Base-by-base conservation (phyloP, 306 rosid genomes). In the Delonix regia region DNA sequence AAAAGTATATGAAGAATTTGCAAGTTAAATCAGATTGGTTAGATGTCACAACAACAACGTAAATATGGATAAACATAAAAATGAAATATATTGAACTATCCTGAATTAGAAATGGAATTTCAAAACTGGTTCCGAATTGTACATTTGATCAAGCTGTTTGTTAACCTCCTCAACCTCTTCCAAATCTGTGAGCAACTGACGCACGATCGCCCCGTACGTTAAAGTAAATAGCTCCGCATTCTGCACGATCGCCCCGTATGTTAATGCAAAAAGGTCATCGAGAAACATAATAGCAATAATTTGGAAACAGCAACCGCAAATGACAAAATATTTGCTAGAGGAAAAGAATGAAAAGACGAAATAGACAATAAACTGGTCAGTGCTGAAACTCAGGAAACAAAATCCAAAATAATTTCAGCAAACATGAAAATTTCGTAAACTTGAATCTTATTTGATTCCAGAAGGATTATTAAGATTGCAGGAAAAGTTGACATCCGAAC, bases 181-280 rank as follows among this genome's bases (percentile, higher is more conserved):
- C 72, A 95, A 92, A 87, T 95, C 99, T 6, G 99, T 93, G 57
- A 95, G 99, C 90, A 95, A 87, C 76, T 95, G 99, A 53, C 98
- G 98, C 79, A 95, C 98, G 51, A 92, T 90, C n/a, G 99, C 98
- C n/a, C 99, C 99, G 25, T 95, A 95, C n/a, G 99, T 95, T 82
- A 95, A 79, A 16, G 98, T 95, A 86, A 95, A 95, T 1, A 95
- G 90, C 89, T 95, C 99, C 15, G 97, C 98, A 75, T 95, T 92
- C 99, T 95, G 57, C 82, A 84, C 25, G 78, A 47, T 24, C 62
- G 15, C 7, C 7, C 30, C 62, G 3, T 9, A 66, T 55, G 44
- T 34, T 15, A 52, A 6, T 30, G 36, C 79, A 36, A 24, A 38
- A n/a, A 60, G 45, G 16, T 19, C n/a, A 71, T 41, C 13, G 9